Evolutionary conservation across 345 rosid species (phyloP).

Genomic region (Erysimum cheiranthoides): DNA sequence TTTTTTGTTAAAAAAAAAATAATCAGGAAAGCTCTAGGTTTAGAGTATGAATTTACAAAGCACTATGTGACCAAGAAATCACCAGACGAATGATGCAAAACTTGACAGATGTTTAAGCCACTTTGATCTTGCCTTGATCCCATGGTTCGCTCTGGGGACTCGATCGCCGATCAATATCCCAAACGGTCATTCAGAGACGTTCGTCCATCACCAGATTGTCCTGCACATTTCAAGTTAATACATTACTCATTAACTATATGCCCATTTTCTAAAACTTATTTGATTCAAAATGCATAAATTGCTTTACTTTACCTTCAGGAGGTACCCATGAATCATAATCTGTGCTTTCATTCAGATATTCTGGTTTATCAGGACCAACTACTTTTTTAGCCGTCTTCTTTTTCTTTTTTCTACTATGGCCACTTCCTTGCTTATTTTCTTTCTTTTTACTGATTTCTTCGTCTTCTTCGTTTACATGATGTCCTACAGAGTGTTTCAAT

Average conservation of each 20-base stretch:
- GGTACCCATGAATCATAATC: slow-evolving; percentile 89
- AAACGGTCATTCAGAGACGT: slow-evolving; percentile 81
- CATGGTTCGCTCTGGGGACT: not conserved
- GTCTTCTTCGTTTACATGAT: slow-evolving; percentile 57
- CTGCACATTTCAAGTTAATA: slow-evolving; percentile 49
- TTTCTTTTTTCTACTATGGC: slow-evolving; percentile 50
- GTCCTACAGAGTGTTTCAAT: slow-evolving; percentile 79
- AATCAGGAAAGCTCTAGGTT: not conserved
- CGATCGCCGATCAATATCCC: slow-evolving; percentile 62
- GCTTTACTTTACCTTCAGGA: slow-evolving; percentile 70
- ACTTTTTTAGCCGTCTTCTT: slow-evolving; percentile 61
- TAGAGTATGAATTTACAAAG: slow-evolving; percentile 18
- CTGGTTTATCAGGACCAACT: slow-evolving; percentile 80
- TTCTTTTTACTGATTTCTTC: slow-evolving; percentile 47
- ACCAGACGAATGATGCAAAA: slow-evolving; percentile 19
- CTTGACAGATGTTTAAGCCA: not conserved
- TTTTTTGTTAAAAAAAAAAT: not conserved
- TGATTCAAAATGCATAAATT: slow-evolving; percentile 18
- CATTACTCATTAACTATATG: slow-evolving; percentile 6
- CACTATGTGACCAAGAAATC: slow-evolving; percentile 1
- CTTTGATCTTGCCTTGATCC: not conserved
- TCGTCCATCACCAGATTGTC: slow-evolving; percentile 97
- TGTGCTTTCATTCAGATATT: slow-evolving; percentile 58
- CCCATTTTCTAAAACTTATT: not conserved
- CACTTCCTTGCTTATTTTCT: slow-evolving; percentile 41